phyloP scores from a whole-genome alignment of 805 yeast species.

The Saccharomycopsis selenospora region DNA sequence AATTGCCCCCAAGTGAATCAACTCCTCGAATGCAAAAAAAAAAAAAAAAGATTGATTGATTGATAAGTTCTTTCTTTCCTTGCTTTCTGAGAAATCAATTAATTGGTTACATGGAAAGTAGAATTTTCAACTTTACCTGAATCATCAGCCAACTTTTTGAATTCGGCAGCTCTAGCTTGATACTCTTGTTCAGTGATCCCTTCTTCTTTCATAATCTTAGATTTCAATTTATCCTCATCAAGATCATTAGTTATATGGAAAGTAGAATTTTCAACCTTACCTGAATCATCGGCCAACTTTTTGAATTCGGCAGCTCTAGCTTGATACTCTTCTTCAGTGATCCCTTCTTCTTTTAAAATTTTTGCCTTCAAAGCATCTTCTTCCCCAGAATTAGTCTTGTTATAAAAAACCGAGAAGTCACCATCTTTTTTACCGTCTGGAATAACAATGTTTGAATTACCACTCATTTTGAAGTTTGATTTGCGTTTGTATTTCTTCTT shows the following conservation, averaged over 20 bases:
- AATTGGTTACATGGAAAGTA: conserved; percentile 13
- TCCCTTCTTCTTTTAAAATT: not conserved
- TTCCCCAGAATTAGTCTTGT: conserved; percentile 6
- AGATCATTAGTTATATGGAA: conserved; percentile 12
- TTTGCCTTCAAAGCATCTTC: conserved; percentile 5
- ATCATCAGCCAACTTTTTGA: conserved; percentile 10
- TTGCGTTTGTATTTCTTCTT: no score
- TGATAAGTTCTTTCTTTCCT: no score
- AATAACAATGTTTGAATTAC: conserved; percentile 7
- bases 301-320: conserved; percentile 9
- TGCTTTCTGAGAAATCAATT: no score
- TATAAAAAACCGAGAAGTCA: conserved; percentile 12
- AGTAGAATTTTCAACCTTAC: conserved; percentile 12
- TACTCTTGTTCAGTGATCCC: conserved; percentile 1
- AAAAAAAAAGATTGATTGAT: no score
- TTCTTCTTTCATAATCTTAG: not conserved
- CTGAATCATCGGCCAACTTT: conserved; percentile 7
- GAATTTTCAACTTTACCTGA: conserved; percentile 8
- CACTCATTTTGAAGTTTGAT: no score
- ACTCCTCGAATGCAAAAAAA: no score
- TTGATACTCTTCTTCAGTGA: not conserved
- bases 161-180: conserved; percentile 6
- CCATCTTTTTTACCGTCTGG: conserved; percentile 13
- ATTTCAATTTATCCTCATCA: conserved; percentile 7
- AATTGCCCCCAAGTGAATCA: no score